phyloP scores from a whole-genome alignment of 306 rosid species.

The Sophora flavescens region DNA sequence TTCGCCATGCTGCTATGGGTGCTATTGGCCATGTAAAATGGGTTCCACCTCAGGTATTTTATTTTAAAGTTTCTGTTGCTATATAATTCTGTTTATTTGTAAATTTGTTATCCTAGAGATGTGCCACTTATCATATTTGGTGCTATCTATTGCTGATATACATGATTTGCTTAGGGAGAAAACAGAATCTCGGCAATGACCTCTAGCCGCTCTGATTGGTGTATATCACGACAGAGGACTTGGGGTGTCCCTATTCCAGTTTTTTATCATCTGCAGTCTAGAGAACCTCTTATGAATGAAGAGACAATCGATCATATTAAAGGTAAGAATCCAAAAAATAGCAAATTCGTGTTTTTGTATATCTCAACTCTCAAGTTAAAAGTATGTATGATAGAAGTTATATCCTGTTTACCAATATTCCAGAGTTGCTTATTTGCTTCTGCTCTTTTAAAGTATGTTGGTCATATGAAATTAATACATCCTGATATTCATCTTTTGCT shows the following conservation, averaged over 20 bases:
- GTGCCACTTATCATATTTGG: constrained; percentile 23
- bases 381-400: constrained; percentile 5
- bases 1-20: constrained; percentile 79
- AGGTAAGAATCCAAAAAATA: constrained; percentile 59
- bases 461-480: constrained; percentile 28
- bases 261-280: constrained; percentile 81
- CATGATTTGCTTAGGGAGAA: constrained; percentile 73
- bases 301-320: constrained; percentile 84
- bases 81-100: constrained; percentile 27
- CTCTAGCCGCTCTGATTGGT: constrained; percentile 95
- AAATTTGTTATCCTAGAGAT: constrained; percentile 27
- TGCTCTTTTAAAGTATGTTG: constrained; percentile 37
- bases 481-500: constrained; percentile 38
- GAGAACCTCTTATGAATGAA: constrained; percentile 95
- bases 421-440: constrained; percentile 31
- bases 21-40: constrained; percentile 88
- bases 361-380: constrained; percentile 25
- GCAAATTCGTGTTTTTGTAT: constrained; percentile 28
- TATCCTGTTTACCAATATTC: constrained; percentile 8
- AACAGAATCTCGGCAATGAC: constrained; percentile 97
- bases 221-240: constrained; percentile 97
- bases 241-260: constrained; percentile 99
- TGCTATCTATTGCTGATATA: constrained; percentile 36
- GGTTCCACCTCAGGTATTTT: constrained; percentile 92
- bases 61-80: constrained; percentile 39